Evolutionary conservation across 805 yeast species (phyloP).

Genomic region (Wickerhamomyces rabaulensis): DNA sequence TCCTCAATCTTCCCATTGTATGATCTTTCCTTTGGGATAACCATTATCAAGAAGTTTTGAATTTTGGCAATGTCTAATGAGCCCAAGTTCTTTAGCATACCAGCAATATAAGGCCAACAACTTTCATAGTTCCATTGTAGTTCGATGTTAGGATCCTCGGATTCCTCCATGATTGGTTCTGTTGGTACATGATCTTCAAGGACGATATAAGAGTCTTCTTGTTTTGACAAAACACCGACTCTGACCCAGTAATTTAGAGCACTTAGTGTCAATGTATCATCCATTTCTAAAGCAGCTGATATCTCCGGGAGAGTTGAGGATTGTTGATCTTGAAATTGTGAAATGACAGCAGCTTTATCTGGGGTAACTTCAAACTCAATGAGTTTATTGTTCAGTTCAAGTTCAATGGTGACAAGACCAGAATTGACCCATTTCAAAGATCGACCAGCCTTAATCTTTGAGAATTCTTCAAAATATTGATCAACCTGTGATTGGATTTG

Average conservation of each 20-base stretch:
- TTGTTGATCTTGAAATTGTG: slow-evolving; percentile 33
- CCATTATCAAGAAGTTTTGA: slow-evolving; percentile 46
- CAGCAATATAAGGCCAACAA: slow-evolving; percentile 45
- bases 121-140: background rate
- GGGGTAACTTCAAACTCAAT: slow-evolving; percentile 51
- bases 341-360: slow-evolving; percentile 61
- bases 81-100: slow-evolving; percentile 56
- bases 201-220: slow-evolving; percentile 18
- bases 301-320: slow-evolving; percentile 31
- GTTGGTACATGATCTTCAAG: slow-evolving; percentile 3
- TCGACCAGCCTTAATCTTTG: slow-evolving; percentile 49
- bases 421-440: slow-evolving; percentile 47
- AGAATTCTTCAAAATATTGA: slow-evolving; percentile 39
- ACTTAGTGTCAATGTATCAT: slow-evolving; percentile 31
- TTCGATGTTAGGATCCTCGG: slow-evolving; percentile 5
- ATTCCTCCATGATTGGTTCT: background rate
- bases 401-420: slow-evolving; percentile 58
- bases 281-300: slow-evolving; percentile 35
- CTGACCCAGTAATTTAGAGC: slow-evolving; percentile 60
- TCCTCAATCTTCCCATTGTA: slow-evolving; percentile 4
- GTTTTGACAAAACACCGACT: slow-evolving; percentile 42
- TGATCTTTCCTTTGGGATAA: slow-evolving; percentile 44
- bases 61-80: slow-evolving; percentile 42
- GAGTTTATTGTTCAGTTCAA: slow-evolving; percentile 46
- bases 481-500: slow-evolving; percentile 36